Evolutionary conservation across 2,329 filamentous ascomycete species (phyloP).

Genomic region (Tolypocladium tropicale): DNA sequence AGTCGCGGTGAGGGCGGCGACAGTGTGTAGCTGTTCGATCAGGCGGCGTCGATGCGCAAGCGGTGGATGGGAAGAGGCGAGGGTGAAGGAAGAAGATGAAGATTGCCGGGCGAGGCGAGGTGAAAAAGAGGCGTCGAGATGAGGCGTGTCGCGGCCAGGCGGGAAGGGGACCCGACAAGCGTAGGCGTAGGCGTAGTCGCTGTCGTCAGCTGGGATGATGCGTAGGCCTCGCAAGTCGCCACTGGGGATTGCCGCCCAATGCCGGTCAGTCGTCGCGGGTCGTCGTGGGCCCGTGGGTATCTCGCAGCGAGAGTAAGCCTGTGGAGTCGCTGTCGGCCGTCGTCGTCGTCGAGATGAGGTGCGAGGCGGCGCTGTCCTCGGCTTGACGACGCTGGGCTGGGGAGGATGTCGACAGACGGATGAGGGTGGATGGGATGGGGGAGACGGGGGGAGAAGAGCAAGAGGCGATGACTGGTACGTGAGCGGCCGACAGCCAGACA

Average conservation of each 20-base stretch:
- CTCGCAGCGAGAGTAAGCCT: not conserved
- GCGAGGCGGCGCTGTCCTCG: not conserved
- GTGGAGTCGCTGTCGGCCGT: not conserved
- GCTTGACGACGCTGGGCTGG: not conserved
- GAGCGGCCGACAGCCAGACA: not conserved
- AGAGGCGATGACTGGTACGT: not conserved
- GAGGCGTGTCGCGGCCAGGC: not conserved
- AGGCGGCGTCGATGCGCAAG: not conserved
- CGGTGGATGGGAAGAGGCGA: not conserved
- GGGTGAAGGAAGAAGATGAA: not conserved
- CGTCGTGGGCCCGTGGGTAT: not conserved
- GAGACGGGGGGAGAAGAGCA: not conserved
- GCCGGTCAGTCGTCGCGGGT: not conserved
- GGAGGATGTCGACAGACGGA: not conserved
- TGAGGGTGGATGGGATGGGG: not conserved
- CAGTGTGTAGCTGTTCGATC: not conserved
- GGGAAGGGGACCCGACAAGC: not conserved
- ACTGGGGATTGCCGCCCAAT: not conserved
- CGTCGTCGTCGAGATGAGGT: not conserved
- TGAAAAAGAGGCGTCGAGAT: not conserved
- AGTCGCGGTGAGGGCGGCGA: not conserved
- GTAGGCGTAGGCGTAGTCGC: constrained; percentile 2
- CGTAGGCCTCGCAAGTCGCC: constrained; percentile 5
- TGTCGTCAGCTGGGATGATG: constrained; percentile 7
- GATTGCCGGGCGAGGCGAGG: not conserved